A percentile compares a stretch with the other conserved stretches of the same genome.
Evolutionary conservation across 805 yeast genomes (phyloP).

Genomic region (Candida incommunis): DNA sequence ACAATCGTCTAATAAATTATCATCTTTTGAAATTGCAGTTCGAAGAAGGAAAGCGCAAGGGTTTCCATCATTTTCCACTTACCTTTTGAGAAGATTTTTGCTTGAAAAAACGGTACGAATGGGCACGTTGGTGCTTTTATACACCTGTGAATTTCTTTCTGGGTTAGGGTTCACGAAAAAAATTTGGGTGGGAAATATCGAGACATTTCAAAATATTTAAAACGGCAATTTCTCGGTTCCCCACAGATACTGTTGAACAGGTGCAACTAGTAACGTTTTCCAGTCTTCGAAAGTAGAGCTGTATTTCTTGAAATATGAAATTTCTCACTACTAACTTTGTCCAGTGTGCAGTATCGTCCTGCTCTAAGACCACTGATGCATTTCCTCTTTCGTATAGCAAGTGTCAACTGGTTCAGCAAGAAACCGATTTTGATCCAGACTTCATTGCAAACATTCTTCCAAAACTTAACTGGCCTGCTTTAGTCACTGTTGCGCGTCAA

Average conservation of each 20-base stretch:
- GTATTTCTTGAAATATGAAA: too few species aligned
- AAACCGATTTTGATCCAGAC: conserved; percentile 67
- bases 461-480: conserved; percentile 80
- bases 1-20: too few species aligned
- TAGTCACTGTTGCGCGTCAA: conserved; percentile 63
- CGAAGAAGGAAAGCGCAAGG: too few species aligned
- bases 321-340: conserved; percentile 93
- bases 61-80: neutral
- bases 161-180: neutral
- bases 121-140: too few species aligned
- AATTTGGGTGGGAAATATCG: neutral
- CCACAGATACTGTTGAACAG: neutral
- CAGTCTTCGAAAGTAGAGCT: too few species aligned
- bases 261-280: too few species aligned
- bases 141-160: too few species aligned
- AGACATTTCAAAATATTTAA: too few species aligned
- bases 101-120: too few species aligned
- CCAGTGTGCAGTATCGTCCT: conserved; percentile 75
- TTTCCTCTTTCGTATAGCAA: conserved; percentile 67
- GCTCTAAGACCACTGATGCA: conserved; percentile 58
- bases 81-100: neutral
- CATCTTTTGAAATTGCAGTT: too few species aligned
- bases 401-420: conserved; percentile 62
- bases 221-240: too few species aligned
- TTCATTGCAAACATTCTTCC: conserved; percentile 65